These are phyloP conservation scores for Phialocephala sp. DNA, from an alignment of 2,329 filamentous ascomycete genomes.

Conservation along the genomic window DNA sequence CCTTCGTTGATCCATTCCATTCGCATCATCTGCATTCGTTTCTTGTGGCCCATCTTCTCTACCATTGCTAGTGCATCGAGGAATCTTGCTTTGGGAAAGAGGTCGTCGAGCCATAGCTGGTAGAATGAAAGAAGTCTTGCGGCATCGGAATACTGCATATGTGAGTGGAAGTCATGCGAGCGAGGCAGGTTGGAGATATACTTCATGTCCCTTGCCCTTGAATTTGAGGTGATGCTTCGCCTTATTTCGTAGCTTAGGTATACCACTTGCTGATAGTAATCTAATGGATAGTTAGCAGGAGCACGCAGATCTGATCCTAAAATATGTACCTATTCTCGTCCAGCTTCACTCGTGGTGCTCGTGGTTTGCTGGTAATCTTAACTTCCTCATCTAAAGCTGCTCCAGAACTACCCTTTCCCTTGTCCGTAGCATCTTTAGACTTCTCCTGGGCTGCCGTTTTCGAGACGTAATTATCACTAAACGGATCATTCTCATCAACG, in stretches of 20 bases:
- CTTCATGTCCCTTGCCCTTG: constrained; percentile 94
- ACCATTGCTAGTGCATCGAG: constrained; percentile 88
- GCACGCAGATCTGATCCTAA: constrained; percentile 11
- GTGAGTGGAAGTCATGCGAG: background rate
- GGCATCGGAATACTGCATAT: constrained; percentile 77
- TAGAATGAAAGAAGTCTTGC: constrained; percentile 85
- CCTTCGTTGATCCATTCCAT: constrained; percentile 84
- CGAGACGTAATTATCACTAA: constrained; percentile 35
- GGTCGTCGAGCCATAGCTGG: constrained; percentile 94
- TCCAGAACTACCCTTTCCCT: constrained; percentile 53
- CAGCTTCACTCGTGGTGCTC: constrained; percentile 80
- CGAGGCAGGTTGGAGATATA: constrained; percentile 43
- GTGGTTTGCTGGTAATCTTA: constrained; percentile 73
- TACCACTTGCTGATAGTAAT: constrained; percentile 81
- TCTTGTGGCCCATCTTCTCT: constrained; percentile 90
- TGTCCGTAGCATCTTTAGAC: constrained; percentile 47
- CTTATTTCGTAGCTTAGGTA: constrained; percentile 78
- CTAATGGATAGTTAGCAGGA: constrained; percentile 50
- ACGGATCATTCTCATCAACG: constrained; percentile 51
- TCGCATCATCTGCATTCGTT: constrained; percentile 74
- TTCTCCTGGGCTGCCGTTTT: constrained; percentile 29
- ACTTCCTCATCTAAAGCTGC: constrained; percentile 89
- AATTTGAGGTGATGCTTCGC: constrained; percentile 74
- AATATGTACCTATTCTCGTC: constrained; percentile 73
- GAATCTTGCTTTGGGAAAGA: constrained; percentile 95